Base-by-base conservation (phyloP, 176 grass and related monocot genomes). In the Musa acuminata region DNA sequence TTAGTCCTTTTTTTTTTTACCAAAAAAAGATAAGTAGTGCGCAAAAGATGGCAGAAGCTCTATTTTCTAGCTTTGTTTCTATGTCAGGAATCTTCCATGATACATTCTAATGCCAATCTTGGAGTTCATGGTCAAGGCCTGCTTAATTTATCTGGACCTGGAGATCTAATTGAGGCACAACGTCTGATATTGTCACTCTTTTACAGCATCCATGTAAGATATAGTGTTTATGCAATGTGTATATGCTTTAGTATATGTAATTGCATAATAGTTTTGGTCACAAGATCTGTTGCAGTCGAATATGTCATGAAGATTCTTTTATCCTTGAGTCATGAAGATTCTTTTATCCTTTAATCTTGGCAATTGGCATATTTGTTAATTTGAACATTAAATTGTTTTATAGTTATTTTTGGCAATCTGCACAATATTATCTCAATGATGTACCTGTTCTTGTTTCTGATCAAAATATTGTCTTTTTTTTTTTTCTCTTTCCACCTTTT, bases 31-130 rank as follows among this genome's bases (percentile, higher is more conserved):
- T 67, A 2, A 16, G 13, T 67, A 35, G 64, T 25, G 8, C 1
- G 16, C 16, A 70, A 51, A 20, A 6, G 17, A 50, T 70, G 10
- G 29, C 13, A 51, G 67, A 21, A 60, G 8, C 16, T n/a, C 57
- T 60, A 60, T 19, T 7, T 60, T 0, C n/a, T 60, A 60, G 57
- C 57, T 60, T 60, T 20, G 19, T 60, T 60, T 17, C 57, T 21
- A 0, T 60, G 21, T 9, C 82, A 97, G 95, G 96, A 84, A 83
- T 87, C 88, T 82, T 99, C 96, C 54, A 84, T 92, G 78, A 92
- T 99, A 86, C 96, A 92, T 79, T 99, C 96, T 80, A 99, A 94
- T 81, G 88, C 91, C 59, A 99, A 99, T 92, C 91, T 99, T 81
- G 96, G 96, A 75, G 85, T 99, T 81, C 96, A 92, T 57, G 96